Evolutionary conservation across 1,284 basidiomycete species (phyloP).

Genomic region (Ustilago shanxiensis): DNA sequence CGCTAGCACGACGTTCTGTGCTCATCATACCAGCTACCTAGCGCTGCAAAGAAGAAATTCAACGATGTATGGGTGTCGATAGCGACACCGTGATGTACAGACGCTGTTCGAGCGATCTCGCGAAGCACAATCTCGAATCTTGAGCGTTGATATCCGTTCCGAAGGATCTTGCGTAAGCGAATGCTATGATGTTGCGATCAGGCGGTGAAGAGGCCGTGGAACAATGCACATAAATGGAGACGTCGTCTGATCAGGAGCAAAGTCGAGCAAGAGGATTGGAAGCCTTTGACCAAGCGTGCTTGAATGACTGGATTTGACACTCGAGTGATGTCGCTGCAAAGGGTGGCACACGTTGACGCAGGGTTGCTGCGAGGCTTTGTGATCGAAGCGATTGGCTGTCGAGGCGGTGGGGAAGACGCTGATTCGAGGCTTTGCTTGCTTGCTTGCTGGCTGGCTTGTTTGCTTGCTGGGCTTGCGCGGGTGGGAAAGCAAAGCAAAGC

Average conservation of each 20-base stretch:
- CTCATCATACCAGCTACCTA: constrained; percentile 46
- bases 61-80: background rate
- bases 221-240: background rate
- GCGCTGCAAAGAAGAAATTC: background rate
- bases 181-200: background rate
- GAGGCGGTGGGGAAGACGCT: constrained; percentile 16
- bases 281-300: background rate
- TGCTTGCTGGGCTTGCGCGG: background rate
- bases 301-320: background rate
- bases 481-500: background rate
- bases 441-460: constrained; percentile 10
- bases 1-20: constrained; percentile 49
- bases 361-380: constrained; percentile 16
- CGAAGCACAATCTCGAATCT: background rate
- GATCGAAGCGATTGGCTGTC: constrained; percentile 6
- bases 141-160: background rate
- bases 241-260: background rate
- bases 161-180: background rate
- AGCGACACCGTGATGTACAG: background rate
- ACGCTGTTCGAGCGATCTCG: background rate
- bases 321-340: constrained; percentile 10
- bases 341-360: constrained; percentile 2
- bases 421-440: constrained; percentile 7
- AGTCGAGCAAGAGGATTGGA: background rate
- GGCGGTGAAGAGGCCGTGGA: background rate